Percentiles rank a stretch among this genome's conserved stretches.
These are phyloP conservation scores for Acacia pycnantha DNA, from an alignment of 331 rosid species.

Conservation along the genomic window DNA sequence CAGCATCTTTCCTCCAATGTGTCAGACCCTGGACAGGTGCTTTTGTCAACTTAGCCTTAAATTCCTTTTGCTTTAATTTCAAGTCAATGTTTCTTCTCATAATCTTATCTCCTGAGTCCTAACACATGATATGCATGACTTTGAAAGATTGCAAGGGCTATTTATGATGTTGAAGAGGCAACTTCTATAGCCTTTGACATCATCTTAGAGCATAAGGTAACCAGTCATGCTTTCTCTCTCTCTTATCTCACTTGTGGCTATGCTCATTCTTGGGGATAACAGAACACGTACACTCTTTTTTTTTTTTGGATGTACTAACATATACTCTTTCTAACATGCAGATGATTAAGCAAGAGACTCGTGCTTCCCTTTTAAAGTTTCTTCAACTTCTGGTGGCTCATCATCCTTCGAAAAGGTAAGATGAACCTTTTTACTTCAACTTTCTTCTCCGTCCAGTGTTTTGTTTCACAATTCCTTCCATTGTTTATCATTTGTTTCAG, in stretches of 20 bases:
- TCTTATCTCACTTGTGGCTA: slow-evolving; percentile 4
- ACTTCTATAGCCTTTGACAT: slow-evolving; percentile 83
- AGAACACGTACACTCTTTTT: background rate
- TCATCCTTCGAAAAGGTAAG: slow-evolving; percentile 91
- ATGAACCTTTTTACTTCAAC: slow-evolving; percentile 16
- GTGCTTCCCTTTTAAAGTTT: slow-evolving; percentile 74
- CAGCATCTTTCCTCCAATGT: slow-evolving; percentile 72
- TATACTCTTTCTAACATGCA: slow-evolving; percentile 31
- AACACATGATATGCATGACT: slow-evolving; percentile 32
- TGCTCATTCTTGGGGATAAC: slow-evolving; percentile 25
- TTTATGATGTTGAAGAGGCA: slow-evolving; percentile 54
- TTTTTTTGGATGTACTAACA: background rate
- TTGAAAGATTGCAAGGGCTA: slow-evolving; percentile 77
- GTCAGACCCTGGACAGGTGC: slow-evolving; percentile 87
- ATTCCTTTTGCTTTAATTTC: slow-evolving; percentile 24
- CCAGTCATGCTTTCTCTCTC: slow-evolving; percentile 6
- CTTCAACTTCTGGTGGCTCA: slow-evolving; percentile 88
- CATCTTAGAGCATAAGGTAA: slow-evolving; percentile 78
- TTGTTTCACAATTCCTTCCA: slow-evolving; percentile 21
- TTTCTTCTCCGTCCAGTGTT: slow-evolving; percentile 22
- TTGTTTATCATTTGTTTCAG: slow-evolving; percentile 44
- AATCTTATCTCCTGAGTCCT: slow-evolving; percentile 34
- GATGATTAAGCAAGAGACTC: slow-evolving; percentile 89
- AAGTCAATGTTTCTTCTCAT: slow-evolving; percentile 10
- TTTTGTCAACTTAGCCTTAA: slow-evolving; percentile 23